Evolutionary conservation across 2,329 filamentous ascomycete genomes (phyloP), one percentile per base, ranked within the genome.

Genomic region (Microcera coccophila): DNA sequence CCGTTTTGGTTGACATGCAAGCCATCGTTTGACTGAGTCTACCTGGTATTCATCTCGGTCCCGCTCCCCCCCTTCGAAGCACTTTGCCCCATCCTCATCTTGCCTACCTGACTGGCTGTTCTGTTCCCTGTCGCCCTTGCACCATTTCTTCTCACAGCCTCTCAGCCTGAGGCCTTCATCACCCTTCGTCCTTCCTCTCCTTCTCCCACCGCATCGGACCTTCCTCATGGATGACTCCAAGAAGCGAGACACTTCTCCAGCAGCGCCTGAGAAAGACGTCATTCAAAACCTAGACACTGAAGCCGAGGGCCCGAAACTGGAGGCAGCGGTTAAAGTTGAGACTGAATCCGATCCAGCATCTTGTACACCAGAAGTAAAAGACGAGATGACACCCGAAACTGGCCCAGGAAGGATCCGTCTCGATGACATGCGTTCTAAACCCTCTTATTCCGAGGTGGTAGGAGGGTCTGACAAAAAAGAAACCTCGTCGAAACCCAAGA

Each of bases 191-290:
- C 29, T 15, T 32, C n/a, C 29, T n/a, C 15, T n/a, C 11, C 29
- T 29, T 33, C 18, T 33, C 29, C 22, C 24, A 26, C 32, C 12
- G 16, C 9, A 35, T 19, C 3, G 17, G 9, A 21, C 22, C 15
- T 35, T 38, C n/a, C 33, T 36, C 32, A 57, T 48, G 47, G 31
- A 44, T 4, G 51, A 48, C 36, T 24, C 37, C 12, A 42, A 47
- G 29, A 20, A 41, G 41, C 16, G 36, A 36, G 31, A 45, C 7
- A 36, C 40, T 18, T 42, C 44, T 45, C 54, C 49, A 36, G 29
- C 36, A 9, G 31, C 45, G 2, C 54, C 53, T 41, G 39, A 39
- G 4, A 57, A 54, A 24, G 39, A 56, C 18, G 42, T 34, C 20
- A 39, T 52, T 10, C 21, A 47, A 16, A 24, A 22, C 14, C 32